A percentile compares a stretch with the other conserved stretches of the same genome.
These are phyloP conservation scores for Bruguiera sexangula DNA, from an alignment of 345 rosid genomes.

Conservation along the genomic window DNA sequence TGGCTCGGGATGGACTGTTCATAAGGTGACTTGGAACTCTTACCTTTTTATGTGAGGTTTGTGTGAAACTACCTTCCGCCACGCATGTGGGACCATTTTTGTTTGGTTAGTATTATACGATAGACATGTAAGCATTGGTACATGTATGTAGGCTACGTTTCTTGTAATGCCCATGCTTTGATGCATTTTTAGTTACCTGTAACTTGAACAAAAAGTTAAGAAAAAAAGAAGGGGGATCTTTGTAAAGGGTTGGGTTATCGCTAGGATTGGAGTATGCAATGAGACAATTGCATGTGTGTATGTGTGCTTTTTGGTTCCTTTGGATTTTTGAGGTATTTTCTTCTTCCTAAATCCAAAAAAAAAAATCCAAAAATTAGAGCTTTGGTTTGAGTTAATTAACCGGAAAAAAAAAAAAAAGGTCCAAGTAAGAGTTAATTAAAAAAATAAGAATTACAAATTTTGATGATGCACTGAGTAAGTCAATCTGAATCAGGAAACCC, in stretches of 20 bases:
- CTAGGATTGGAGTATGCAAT: neutral
- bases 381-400: too few species aligned
- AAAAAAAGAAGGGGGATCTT: constrained; percentile 23
- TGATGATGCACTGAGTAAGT: too few species aligned
- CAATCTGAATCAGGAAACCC: too few species aligned
- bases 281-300: neutral
- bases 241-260: constrained; percentile 16
- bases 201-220: constrained; percentile 23
- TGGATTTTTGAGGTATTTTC: neutral
- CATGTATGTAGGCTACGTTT: constrained; percentile 23
- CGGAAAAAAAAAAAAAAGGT: too few species aligned
- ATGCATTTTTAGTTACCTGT: constrained; percentile 31
- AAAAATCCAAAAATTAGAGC: too few species aligned
- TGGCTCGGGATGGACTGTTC: constrained; percentile 26
- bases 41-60: constrained; percentile 27
- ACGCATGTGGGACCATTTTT: constrained; percentile 23
- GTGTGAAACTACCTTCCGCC: constrained; percentile 15
- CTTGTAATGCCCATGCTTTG: constrained; percentile 21
- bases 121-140: constrained; percentile 27
- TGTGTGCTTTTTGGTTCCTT: neutral
- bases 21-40: constrained; percentile 29
- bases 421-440: too few species aligned
- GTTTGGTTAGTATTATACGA: constrained; percentile 31
- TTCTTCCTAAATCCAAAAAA: neutral
- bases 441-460: too few species aligned